Conservation (phyloP, 176 grass and related monocot species). For the Alloteropsis semialata region DNA sequence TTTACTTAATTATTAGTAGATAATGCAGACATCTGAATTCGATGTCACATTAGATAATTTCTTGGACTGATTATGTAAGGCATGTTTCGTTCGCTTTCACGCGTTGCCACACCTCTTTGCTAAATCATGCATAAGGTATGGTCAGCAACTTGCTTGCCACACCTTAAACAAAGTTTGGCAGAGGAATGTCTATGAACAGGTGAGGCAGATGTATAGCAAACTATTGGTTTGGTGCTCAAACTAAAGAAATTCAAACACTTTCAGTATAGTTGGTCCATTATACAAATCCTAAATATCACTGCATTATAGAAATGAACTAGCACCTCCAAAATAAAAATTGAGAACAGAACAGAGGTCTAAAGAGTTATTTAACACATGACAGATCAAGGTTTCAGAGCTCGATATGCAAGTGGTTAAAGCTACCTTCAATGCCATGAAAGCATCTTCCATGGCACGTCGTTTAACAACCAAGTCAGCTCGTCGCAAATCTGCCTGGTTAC, state of each 20-base stretch:
- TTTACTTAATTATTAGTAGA: not conserved
- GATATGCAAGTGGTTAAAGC: not conserved
- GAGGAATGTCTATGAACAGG: not conserved
- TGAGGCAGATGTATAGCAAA: not conserved
- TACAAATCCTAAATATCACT: not conserved
- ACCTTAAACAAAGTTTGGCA: not conserved
- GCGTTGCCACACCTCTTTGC: not conserved
- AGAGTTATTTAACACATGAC: not conserved
- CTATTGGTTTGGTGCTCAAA: not conserved
- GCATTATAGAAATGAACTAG: not conserved
- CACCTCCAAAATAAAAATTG: not conserved
- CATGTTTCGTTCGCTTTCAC: not conserved
- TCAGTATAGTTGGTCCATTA: not conserved
- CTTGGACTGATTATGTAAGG: not conserved
- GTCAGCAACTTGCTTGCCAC: not conserved
- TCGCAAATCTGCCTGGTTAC: conserved; percentile 75
- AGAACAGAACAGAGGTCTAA: not conserved
- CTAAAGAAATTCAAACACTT: not conserved
- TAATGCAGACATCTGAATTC: not conserved
- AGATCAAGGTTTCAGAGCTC: not conserved
- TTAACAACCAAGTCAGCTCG: conserved; percentile 78
- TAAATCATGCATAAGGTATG: not conserved
- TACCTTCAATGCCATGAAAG: conserved; percentile 98
- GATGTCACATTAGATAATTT: not conserved
- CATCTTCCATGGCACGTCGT: conserved; percentile 92